These are phyloP conservation scores for Microcos paniculata DNA, from an alignment of 345 rosid species.

Conservation along the genomic window DNA sequence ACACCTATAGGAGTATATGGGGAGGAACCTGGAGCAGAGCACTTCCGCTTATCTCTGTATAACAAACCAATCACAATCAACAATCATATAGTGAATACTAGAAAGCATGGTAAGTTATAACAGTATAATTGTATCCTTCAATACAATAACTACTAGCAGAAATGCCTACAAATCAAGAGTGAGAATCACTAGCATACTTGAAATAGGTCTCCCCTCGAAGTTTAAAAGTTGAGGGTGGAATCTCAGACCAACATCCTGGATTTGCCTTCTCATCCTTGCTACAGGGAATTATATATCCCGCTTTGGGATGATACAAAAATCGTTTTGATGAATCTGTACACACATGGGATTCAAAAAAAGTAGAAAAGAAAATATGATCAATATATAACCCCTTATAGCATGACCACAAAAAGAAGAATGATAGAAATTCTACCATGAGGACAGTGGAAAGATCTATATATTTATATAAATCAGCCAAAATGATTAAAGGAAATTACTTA, in stretches of 20 bases:
- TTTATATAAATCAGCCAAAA: background rate
- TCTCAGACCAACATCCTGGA: constrained; percentile 61
- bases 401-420: too few species aligned
- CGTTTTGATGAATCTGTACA: constrained; percentile 58
- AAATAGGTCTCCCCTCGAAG: constrained; percentile 66
- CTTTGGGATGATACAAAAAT: constrained; percentile 56
- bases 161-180: background rate
- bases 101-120: background rate
- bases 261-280: constrained; percentile 41
- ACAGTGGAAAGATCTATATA: background rate
- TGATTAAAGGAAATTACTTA: background rate
- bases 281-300: constrained; percentile 53
- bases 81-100: background rate
- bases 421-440: background rate
- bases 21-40: constrained; percentile 57
- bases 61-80: constrained; percentile 14
- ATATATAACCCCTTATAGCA: too few species aligned
- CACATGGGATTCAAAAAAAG: too few species aligned
- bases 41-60: constrained; percentile 81
- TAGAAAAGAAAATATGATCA: too few species aligned
- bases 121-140: background rate
- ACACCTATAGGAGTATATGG: constrained; percentile 80
- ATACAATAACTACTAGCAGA: background rate
- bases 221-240: constrained; percentile 69
- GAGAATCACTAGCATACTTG: constrained; percentile 41